phyloP scores from a whole-genome alignment of 1,139 yeast species.

The Yamadazyma buinensis region DNA sequence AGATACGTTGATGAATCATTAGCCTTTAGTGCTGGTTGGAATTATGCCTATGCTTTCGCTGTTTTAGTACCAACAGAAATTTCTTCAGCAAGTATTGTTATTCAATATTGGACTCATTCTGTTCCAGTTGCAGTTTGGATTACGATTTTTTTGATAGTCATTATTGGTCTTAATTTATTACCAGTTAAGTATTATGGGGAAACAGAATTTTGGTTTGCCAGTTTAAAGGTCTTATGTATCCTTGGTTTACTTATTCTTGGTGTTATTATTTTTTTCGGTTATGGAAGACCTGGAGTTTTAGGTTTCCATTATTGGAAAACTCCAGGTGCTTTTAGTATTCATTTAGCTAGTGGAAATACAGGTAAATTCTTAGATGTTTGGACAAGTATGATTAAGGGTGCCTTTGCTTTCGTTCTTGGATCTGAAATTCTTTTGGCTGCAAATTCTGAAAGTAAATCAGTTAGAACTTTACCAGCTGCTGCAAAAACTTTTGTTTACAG shows the following conservation, averaged over 20 bases:
- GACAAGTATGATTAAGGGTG: conserved; percentile 26
- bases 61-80: conserved; percentile 78
- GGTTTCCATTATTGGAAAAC: conserved; percentile 30
- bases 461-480: conserved; percentile 47
- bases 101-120: conserved; percentile 59
- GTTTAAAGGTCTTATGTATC: conserved; percentile 23
- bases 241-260: conserved; percentile 24
- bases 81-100: conserved; percentile 71
- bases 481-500: conserved; percentile 45
- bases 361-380: conserved; percentile 27
- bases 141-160: conserved; percentile 22
- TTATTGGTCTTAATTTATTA: conserved; percentile 21
- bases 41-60: conserved; percentile 68
- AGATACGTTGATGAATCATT: conserved; percentile 56
- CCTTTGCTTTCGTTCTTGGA: conserved; percentile 33
- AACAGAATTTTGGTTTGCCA: conserved; percentile 28
- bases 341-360: conserved; percentile 17
- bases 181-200: conserved; percentile 30
- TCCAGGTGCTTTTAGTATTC: conserved; percentile 23
- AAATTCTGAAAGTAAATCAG: conserved; percentile 47
- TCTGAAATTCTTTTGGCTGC: conserved; percentile 51
- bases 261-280: conserved; percentile 25
- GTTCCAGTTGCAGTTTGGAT: conserved; percentile 29
- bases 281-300: conserved; percentile 18
- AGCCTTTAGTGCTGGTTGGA: conserved; percentile 77